These are phyloP conservation scores for Amauroascus verrucosus DNA, from an alignment of 2,329 filamentous ascomycete species.

Conservation along the genomic window DNA sequence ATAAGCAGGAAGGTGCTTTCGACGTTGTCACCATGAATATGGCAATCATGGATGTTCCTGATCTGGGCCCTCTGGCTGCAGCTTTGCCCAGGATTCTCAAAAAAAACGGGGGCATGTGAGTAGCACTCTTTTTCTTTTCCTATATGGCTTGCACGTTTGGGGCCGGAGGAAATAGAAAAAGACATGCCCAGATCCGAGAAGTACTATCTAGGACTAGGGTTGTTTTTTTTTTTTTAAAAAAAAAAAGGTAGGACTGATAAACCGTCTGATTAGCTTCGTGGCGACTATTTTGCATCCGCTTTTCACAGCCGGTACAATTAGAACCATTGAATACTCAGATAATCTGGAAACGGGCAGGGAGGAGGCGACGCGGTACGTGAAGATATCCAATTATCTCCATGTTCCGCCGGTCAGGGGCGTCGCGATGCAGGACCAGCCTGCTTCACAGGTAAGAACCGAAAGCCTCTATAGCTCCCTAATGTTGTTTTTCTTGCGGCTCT, in stretches of 20 bases:
- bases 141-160: neutral
- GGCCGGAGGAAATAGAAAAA: neutral
- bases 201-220: too few species aligned
- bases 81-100: slow-evolving; percentile 36
- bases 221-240: too few species aligned
- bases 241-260: neutral
- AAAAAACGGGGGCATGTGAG: slow-evolving; percentile 33
- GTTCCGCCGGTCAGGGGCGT: slow-evolving; percentile 34
- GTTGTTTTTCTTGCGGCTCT: neutral
- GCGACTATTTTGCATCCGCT: slow-evolving; percentile 43
- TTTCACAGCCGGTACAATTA: slow-evolving; percentile 37
- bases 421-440: slow-evolving; percentile 28
- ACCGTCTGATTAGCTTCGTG: slow-evolving; percentile 32
- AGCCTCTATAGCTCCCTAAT: too few species aligned
- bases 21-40: slow-evolving; percentile 42
- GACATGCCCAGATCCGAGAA: neutral
- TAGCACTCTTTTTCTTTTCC: neutral
- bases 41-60: slow-evolving; percentile 42
- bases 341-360: slow-evolving; percentile 30
- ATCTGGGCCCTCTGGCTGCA: slow-evolving; percentile 35
- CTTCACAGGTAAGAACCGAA: slow-evolving; percentile 28
- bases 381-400: slow-evolving; percentile 36
- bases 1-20: slow-evolving; percentile 30
- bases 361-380: slow-evolving; percentile 29
- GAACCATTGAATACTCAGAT: slow-evolving; percentile 33